A percentile compares a stretch with the other conserved stretches of the same genome.
Conservation (phyloP, 1,284 basidiomycete species). For the Filobasidium uniguttulatum region DNA sequence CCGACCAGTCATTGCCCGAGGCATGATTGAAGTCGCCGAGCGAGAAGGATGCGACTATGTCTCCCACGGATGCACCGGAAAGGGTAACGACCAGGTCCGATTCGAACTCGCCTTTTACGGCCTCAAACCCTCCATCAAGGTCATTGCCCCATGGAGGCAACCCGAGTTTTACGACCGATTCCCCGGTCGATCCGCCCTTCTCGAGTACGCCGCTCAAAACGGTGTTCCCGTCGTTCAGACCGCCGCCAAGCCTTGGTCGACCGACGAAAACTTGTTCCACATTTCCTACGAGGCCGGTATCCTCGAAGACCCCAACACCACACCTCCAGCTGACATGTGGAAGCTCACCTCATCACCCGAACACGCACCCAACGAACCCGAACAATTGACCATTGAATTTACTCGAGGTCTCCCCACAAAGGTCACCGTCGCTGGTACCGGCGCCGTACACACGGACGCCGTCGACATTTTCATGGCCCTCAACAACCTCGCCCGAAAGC, state of each 20-base stretch:
- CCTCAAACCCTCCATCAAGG: slow-evolving; percentile 95
- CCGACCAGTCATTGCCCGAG: slow-evolving; percentile 94
- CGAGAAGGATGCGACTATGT: slow-evolving; percentile 90
- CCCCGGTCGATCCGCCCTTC: slow-evolving; percentile 81
- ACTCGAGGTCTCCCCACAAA: slow-evolving; percentile 71
- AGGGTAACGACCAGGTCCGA: slow-evolving; percentile 98
- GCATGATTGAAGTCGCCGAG: slow-evolving; percentile 91
- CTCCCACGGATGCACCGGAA: slow-evolving; percentile 96
- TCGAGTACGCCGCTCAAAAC: slow-evolving; percentile 78
- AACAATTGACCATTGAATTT: slow-evolving; percentile 75
- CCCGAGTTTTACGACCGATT: slow-evolving; percentile 98
- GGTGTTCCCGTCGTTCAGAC: slow-evolving; percentile 91
- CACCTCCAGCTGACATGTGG: slow-evolving; percentile 99
- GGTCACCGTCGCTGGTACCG: slow-evolving; percentile 45
- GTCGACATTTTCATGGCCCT: slow-evolving; percentile 90
- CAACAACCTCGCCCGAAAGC: slow-evolving; percentile 83
- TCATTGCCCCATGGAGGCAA: slow-evolving; percentile 94
- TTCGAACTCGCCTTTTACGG: slow-evolving; percentile 99
- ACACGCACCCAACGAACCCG: slow-evolving; percentile 65
- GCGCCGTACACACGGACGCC: slow-evolving; percentile 60
- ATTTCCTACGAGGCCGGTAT: slow-evolving; percentile 99
- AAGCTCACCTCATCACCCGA: slow-evolving; percentile 82
- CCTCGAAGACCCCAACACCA: slow-evolving; percentile 90
- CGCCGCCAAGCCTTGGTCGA: slow-evolving; percentile 96
- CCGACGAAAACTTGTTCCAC: slow-evolving; percentile 98